Conservation (phyloP, 2,329 filamentous ascomycete genomes). For the Fusarium ramigenum region DNA sequence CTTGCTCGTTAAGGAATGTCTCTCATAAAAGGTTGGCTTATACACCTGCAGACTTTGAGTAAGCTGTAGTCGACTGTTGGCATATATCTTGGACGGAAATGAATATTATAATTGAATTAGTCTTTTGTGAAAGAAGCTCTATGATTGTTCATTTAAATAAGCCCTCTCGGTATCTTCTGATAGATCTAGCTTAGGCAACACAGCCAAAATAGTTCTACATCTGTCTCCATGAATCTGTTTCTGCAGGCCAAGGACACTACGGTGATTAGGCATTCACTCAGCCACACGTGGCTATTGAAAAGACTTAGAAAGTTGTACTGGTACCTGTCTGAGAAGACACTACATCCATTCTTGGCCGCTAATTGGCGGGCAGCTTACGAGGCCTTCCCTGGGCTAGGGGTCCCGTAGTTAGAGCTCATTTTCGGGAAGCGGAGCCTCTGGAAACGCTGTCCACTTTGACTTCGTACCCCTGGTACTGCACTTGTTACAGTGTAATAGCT, state of each 20-base stretch:
- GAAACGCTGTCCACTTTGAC: constrained; percentile 40
- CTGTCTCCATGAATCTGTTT: background rate
- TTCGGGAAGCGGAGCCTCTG: constrained; percentile 31
- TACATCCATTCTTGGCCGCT: background rate
- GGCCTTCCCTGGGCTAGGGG: constrained; percentile 9
- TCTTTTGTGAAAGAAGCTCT: background rate
- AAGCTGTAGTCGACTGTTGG: background rate
- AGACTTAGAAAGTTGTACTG: background rate
- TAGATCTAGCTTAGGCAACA: background rate
- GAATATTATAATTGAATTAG: background rate
- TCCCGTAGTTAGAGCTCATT: constrained; percentile 26
- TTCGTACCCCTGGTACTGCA: constrained; percentile 18
- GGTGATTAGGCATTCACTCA: background rate
- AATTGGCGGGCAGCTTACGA: constrained; percentile 16
- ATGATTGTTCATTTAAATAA: background rate
- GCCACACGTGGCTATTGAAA: constrained; percentile 16
- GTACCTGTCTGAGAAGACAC: constrained; percentile 12
- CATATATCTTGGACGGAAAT: background rate
- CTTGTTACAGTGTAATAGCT: constrained; percentile 12
- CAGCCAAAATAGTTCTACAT: background rate
- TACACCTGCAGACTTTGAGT: background rate
- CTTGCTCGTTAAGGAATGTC: background rate
- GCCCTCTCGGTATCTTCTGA: background rate
- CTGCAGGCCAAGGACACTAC: background rate
- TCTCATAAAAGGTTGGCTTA: constrained; percentile 3